These are phyloP conservation scores for Tanacetum coccineum DNA, from an alignment of 129 eudicot species.

Conservation along the genomic window DNA sequence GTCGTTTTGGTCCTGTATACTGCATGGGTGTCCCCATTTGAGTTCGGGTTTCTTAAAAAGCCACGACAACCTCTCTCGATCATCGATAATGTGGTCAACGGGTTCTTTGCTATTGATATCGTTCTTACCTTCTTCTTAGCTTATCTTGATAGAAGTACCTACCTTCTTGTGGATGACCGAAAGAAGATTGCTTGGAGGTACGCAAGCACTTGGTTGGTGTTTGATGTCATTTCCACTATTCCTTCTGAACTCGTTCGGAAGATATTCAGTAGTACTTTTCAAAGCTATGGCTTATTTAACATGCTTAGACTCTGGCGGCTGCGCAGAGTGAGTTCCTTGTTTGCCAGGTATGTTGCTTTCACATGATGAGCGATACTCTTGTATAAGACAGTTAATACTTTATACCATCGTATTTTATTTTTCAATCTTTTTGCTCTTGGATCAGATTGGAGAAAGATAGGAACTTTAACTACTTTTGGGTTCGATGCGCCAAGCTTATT, in stretches of 20 bases:
- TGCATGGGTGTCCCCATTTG: slow-evolving; percentile 91
- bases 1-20: slow-evolving; percentile 67
- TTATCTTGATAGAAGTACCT: slow-evolving; percentile 55
- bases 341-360: slow-evolving; percentile 51
- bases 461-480: slow-evolving; percentile 92
- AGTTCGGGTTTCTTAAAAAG: slow-evolving; percentile 60
- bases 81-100: slow-evolving; percentile 70
- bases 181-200: slow-evolving; percentile 80
- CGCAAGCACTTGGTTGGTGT: slow-evolving; percentile 55
- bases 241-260: slow-evolving; percentile 71
- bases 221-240: slow-evolving; percentile 82
- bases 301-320: slow-evolving; percentile 98
- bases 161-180: slow-evolving; percentile 71
- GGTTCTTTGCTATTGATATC: slow-evolving; percentile 74
- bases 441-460: slow-evolving; percentile 92
- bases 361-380: not conserved
- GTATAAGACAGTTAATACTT: not conserved
- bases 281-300: slow-evolving; percentile 71
- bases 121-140: slow-evolving; percentile 86
- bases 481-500: slow-evolving; percentile 85
- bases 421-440: slow-evolving; percentile 17
- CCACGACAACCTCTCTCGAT: slow-evolving; percentile 51
- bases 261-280: slow-evolving; percentile 47
- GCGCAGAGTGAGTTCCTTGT: slow-evolving; percentile 77
- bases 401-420: not conserved